Base-by-base conservation (phyloP, 306 rosid genomes). In the Quillaja saponaria region DNA sequence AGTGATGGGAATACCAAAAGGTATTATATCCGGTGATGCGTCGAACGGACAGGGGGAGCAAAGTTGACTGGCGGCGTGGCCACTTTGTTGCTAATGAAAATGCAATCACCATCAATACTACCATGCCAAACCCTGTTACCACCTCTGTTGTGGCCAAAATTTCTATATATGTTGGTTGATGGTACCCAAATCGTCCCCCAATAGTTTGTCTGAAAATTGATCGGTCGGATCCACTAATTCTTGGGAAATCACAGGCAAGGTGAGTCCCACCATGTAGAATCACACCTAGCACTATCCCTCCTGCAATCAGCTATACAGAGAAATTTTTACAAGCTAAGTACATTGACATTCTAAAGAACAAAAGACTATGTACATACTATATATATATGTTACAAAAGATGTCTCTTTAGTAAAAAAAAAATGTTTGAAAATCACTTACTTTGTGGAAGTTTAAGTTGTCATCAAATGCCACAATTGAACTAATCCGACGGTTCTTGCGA, bases 1-100 rank as follows among this genome's bases (percentile, higher is more conserved):
- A 74, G 57, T 90, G 97, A 79, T 90, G 97, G 0, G 95, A 90
- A 66, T 87, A 87, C 94, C 97, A 90, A 72, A 90, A 90, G 53
- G 96, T 72, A 70, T 90, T 83, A 51, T 85, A 87, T 14, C 97
- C 97, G 0, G 88, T 90, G 78, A 87, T 85, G 20, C 63, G 74
- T 63, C 80, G 48, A 16, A 90, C 66, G 15, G 91, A 76, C 75
- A 78, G 65, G 0, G 97, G 96, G 21, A 90, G 61, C 60, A 44
- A 69, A 1, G 82, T 53, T 2, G 84, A 80, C 5, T 76, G 79
- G 50, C 94, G 94, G 57, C 94, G 80, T 8, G 95, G 92, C 97
- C 95, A 85, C 83, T 76, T 85, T 1, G 88, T 87, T 61, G 97
- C 96, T 0, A 90, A 80, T 38, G 76, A 64, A 69, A 87, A 90